Evolutionary conservation across 257 asterid species (phyloP).

Genomic region (Penstemon davidsonii): DNA sequence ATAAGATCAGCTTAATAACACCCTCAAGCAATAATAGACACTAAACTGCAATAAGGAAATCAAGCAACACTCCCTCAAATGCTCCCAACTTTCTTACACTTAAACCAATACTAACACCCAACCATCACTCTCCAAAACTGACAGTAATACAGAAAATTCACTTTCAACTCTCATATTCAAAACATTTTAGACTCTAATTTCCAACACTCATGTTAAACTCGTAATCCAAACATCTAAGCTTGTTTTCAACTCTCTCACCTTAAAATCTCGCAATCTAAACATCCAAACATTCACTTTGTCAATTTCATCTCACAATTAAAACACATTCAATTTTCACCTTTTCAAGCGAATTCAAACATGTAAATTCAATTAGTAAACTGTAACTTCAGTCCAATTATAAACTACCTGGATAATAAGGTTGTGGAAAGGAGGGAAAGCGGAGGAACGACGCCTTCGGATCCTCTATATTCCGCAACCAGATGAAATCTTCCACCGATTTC

Average conservation of each 20-base stretch:
- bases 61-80: neutral
- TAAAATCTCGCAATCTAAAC: neutral
- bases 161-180: neutral
- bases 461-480: slow-evolving; percentile 83
- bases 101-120: neutral
- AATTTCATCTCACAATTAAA: neutral
- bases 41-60: neutral
- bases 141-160: too few species aligned
- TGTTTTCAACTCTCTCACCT: too few species aligned
- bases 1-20: neutral
- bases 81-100: neutral
- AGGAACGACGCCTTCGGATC: slow-evolving; percentile 41
- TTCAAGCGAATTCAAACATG: neutral
- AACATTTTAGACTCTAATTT: too few species aligned
- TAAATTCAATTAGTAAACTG: neutral
- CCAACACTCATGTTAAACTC: too few species aligned
- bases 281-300: neutral
- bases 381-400: neutral
- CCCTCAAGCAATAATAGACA: neutral
- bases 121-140: slow-evolving; percentile 1
- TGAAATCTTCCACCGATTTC: slow-evolving; percentile 62
- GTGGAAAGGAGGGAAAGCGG: slow-evolving; percentile 65
- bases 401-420: slow-evolving; percentile 78
- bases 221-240: neutral
- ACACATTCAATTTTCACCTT: neutral